A percentile compares a stretch with the other conserved stretches of the same genome.
These are phyloP conservation scores for Collybia nuda DNA, from an alignment of 768 basidiomycete species.

Conservation along the genomic window DNA sequence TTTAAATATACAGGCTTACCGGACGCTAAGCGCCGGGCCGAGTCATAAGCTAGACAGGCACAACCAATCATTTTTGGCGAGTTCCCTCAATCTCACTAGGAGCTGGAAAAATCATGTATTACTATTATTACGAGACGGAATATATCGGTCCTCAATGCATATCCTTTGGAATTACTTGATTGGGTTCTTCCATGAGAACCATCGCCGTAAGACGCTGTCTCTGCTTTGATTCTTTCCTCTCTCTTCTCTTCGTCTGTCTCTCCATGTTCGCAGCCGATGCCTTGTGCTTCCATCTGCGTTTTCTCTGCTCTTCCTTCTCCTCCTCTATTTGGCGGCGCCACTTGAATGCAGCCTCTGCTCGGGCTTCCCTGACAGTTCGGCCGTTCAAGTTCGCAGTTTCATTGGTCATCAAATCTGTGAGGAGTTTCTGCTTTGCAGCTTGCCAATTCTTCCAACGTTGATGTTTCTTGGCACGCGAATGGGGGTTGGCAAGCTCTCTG, in stretches of 20 bases:
- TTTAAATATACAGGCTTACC: too few relatives aligned
- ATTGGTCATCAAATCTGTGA: constrained; percentile 51
- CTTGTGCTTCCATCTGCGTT: constrained; percentile 54
- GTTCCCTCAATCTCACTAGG: neutral
- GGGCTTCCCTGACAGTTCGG: constrained; percentile 60
- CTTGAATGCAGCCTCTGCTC: constrained; percentile 74
- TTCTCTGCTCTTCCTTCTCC: constrained; percentile 59
- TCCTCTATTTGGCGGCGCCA: constrained; percentile 62
- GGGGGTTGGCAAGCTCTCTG: constrained; percentile 78
- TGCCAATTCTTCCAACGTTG: constrained; percentile 68
- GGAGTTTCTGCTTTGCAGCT: constrained; percentile 43
- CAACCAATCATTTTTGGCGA: neutral
- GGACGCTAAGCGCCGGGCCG: constrained; percentile 3
- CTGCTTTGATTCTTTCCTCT: constrained; percentile 51
- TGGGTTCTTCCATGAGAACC: constrained; percentile 50
- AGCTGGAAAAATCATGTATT: neutral
- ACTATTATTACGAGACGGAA: neutral
- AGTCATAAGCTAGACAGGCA: neutral
- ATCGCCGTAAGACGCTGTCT: constrained; percentile 57
- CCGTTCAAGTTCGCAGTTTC: constrained; percentile 59
- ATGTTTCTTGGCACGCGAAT: constrained; percentile 81
- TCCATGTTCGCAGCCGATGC: constrained; percentile 49
- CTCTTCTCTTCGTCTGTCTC: constrained; percentile 54
- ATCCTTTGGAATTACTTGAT: constrained; percentile 55
- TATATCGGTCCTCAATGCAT: constrained; percentile 8